Base-by-base conservation (phyloP, 2,329 filamentous ascomycete genomes). In the Hypoxylon sp. region DNA sequence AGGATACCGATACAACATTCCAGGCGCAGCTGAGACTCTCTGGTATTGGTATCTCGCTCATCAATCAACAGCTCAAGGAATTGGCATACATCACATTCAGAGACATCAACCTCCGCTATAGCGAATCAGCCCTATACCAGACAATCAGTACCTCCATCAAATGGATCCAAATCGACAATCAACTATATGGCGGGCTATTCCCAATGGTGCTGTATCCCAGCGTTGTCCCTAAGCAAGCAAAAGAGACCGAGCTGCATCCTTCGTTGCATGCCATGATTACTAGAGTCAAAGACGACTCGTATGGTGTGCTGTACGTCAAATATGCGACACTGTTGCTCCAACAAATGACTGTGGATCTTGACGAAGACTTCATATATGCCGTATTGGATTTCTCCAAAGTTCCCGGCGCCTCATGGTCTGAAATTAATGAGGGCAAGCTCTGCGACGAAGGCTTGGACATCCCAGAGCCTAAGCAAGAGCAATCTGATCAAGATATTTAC, bases 111-210 rank as follows among this genome's bases (percentile, higher is more conserved):
- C 82, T 99, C 70, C 94, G 94, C 68, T 97, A 96, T 80, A 93
- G 90, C 62, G 96, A 99, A 76, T 98, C 96, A n/a, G 88, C 90
- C 17, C 84, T 98, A 15, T 97, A 97, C 77, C 96, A 99, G 80
- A 98, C 94, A 0, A 82, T 98, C 68, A 95, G 93, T 52, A 85
- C 96, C 55, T 93, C 93, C 0, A 91, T 98, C 78, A 98, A 99
- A 80, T 99, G 97, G 97, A 96, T 99, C 29, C 96, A 99, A 80
- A 93, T 99, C 74, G 96, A 99, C 81, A 99, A 99, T 75, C 96
- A 99, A 80, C 88, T 99, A 13, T 99, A 99, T 76, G 97, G 97
- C 29, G 96, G 97, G 27, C 94, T 99, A 73, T 99, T 99, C 85
- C 96, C 96, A 0, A 97, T 99, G 82, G 89, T 99, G 31, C 85